phyloP scores from a whole-genome alignment of 2,329 filamentous ascomycete genomes.

The Cordyceps cicadae region DNA sequence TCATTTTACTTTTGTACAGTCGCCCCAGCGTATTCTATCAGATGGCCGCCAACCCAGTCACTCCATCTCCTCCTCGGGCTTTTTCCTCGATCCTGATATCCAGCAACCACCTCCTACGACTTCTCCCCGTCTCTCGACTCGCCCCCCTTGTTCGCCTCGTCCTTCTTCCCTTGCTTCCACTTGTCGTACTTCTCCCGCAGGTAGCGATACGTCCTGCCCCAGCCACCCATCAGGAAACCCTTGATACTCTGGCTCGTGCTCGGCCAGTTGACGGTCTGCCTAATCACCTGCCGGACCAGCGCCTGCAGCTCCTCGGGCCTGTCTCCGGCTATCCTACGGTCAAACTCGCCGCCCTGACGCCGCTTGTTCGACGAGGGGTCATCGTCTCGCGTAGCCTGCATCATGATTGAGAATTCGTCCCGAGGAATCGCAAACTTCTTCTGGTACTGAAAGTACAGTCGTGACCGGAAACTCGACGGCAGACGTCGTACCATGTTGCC shows the following conservation, averaged over 20 bases:
- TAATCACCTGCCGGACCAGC: constrained; percentile 68
- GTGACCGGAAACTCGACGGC: constrained; percentile 76
- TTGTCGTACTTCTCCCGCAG: constrained; percentile 72
- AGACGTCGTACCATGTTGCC: constrained; percentile 95
- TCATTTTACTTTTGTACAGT: neutral
- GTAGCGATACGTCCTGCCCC: constrained; percentile 63
- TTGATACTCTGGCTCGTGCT: constrained; percentile 84
- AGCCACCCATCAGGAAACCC: constrained; percentile 69
- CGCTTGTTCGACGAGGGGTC: constrained; percentile 60
- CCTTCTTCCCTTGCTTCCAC: constrained; percentile 39
- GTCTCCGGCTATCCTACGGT: constrained; percentile 70
- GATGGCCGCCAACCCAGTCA: neutral
- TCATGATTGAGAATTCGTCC: constrained; percentile 76
- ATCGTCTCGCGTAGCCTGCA: constrained; percentile 66
- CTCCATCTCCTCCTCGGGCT: too few relatives aligned
- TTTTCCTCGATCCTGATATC: neutral
- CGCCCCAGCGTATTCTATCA: neutral
- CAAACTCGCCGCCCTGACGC: constrained; percentile 74
- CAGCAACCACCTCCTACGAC: neutral
- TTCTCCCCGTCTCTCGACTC: neutral
- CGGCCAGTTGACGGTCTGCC: constrained; percentile 85
- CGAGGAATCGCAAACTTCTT: constrained; percentile 80
- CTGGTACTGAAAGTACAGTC: constrained; percentile 92
- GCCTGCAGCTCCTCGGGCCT: constrained; percentile 57
- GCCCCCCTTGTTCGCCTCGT: constrained; percentile 18